A percentile compares a stretch with the other conserved stretches of the same genome.
These are phyloP conservation scores for Trametes cingulata DNA, from an alignment of 768 basidiomycete genomes.

Conservation along the genomic window DNA sequence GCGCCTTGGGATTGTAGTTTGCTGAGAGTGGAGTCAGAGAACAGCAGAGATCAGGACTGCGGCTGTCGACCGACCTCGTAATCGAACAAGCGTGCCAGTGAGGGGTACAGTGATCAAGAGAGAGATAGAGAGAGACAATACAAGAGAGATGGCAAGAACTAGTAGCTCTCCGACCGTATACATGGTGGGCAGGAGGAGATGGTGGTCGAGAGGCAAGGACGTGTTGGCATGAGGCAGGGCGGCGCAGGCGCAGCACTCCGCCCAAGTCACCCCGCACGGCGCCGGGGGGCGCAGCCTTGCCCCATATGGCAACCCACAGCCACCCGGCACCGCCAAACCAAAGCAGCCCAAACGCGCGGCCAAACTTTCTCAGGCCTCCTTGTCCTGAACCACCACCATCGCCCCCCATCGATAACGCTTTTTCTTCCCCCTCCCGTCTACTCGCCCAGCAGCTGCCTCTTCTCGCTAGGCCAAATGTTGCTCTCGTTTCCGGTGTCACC, in stretches of 20 bases:
- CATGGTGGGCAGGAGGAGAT: constrained; percentile 18
- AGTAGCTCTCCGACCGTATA: constrained; percentile 30
- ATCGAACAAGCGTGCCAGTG: constrained; percentile 66
- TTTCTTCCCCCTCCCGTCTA: neutral
- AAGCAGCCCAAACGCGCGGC: constrained; percentile 19
- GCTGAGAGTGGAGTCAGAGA: constrained; percentile 5
- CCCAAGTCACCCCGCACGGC: neutral
- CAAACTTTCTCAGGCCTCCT: constrained; percentile 27
- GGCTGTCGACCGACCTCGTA: constrained; percentile 49
- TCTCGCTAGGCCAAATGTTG: neutral
- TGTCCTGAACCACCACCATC: constrained; percentile 32
- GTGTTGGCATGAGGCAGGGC: neutral
- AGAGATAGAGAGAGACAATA: constrained; percentile 57
- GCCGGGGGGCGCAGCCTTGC: constrained; percentile 8
- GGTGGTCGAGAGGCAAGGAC: constrained; percentile 17
- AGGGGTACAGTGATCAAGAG: constrained; percentile 54
- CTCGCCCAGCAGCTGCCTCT: neutral
- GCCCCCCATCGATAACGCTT: constrained; percentile 17
- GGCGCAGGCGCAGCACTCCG: neutral
- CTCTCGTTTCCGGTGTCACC: too few relatives aligned
- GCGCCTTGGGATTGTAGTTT: constrained; percentile 84
- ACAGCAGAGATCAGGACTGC: too few relatives aligned
- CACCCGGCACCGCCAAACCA: constrained; percentile 21
- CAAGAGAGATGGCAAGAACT: constrained; percentile 42
- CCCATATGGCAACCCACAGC: constrained; percentile 13